A percentile compares a stretch with the other conserved stretches of the same genome.
Evolutionary conservation across 164 flowering plant genomes (phyloP).

Genomic region (Piper longum): DNA sequence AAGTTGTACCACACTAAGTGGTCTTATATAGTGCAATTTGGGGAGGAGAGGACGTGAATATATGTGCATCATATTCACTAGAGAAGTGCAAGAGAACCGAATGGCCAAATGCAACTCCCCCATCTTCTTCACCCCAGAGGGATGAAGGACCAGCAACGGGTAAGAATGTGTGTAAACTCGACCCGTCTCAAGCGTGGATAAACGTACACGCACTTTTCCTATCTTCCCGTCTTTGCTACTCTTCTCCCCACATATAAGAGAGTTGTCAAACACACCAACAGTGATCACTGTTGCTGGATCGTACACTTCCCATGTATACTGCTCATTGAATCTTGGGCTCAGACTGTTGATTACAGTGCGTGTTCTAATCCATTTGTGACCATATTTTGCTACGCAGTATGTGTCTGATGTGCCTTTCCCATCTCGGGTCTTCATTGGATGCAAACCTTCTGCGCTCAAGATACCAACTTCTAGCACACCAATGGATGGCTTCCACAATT

Average conservation of each 20-base stretch:
- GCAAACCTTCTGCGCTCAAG: slow-evolving; percentile 54
- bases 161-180: slow-evolving; percentile 43
- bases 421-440: slow-evolving; percentile 78
- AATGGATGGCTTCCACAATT: slow-evolving; percentile 68
- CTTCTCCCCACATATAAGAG: slow-evolving; percentile 16
- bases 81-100: slow-evolving; percentile 29
- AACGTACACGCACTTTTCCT: slow-evolving; percentile 48
- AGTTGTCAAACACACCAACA: slow-evolving; percentile 43
- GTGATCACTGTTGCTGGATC: slow-evolving; percentile 48
- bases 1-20: slow-evolving; percentile 25
- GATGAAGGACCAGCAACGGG: slow-evolving; percentile 30
- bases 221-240: slow-evolving; percentile 22
- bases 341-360: slow-evolving; percentile 26
- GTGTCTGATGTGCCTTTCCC: slow-evolving; percentile 76
- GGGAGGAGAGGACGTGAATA: slow-evolving; percentile 35
- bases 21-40: slow-evolving; percentile 37
- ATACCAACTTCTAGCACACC: slow-evolving; percentile 77
- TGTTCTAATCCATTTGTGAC: slow-evolving; percentile 41
- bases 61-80: slow-evolving; percentile 20
- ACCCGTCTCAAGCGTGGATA: slow-evolving; percentile 36
- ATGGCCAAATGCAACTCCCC: slow-evolving; percentile 54
- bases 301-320: slow-evolving; percentile 44
- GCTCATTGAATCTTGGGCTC: slow-evolving; percentile 39
- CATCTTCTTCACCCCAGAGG: slow-evolving; percentile 46
- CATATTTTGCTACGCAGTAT: slow-evolving; percentile 73